Evolutionary conservation across 352 stramenopile species (phyloP).

Genomic region (Phytopythium litorale): DNA sequence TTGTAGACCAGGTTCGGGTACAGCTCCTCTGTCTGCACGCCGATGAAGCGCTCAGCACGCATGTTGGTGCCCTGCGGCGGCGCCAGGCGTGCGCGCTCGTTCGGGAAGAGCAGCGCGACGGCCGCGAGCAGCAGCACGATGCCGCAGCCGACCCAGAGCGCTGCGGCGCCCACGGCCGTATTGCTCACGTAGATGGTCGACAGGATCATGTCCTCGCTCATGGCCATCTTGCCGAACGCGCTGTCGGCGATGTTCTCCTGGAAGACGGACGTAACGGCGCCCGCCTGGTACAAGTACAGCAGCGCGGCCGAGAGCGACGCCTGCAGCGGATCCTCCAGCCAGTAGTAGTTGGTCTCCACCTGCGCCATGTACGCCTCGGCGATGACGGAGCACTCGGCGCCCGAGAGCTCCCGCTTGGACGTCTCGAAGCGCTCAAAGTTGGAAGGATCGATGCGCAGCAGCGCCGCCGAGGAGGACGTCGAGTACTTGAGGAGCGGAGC

Average conservation of each 20-base stretch:
- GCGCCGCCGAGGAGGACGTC: slow-evolving; percentile 2
- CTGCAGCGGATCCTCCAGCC: slow-evolving; percentile 34
- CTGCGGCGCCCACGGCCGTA: slow-evolving; percentile 26
- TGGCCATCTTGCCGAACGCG: slow-evolving; percentile 7
- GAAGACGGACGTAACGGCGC: slow-evolving; percentile 10
- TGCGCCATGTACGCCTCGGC: slow-evolving; percentile 47
- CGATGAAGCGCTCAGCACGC: slow-evolving; percentile 35
- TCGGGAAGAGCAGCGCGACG: slow-evolving; percentile 25
- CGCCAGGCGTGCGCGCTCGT: slow-evolving; percentile 22
- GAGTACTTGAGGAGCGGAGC: slow-evolving; percentile 1
- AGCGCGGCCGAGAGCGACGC: slow-evolving; percentile 44
- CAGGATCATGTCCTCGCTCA: slow-evolving; percentile 5
- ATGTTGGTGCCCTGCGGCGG: slow-evolving; percentile 19
- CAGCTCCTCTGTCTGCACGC: slow-evolving; percentile 37
- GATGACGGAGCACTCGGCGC: slow-evolving; percentile 30
- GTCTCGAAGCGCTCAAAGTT: slow-evolving; percentile 10
- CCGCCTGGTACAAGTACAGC: slow-evolving; percentile 48
- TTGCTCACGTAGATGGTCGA: slow-evolving; percentile 25
- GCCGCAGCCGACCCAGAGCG: slow-evolving; percentile 18
- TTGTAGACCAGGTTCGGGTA: slow-evolving; percentile 51
- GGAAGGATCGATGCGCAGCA: slow-evolving; percentile 11
- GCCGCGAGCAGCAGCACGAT: slow-evolving; percentile 19
- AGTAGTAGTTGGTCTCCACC: slow-evolving; percentile 42
- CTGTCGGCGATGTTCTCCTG: slow-evolving; percentile 5
- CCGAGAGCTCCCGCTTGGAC: slow-evolving; percentile 10